These are phyloP conservation scores for Elaeis oleifera DNA, from an alignment of 202 grass and related monocot species.

Conservation along the genomic window DNA sequence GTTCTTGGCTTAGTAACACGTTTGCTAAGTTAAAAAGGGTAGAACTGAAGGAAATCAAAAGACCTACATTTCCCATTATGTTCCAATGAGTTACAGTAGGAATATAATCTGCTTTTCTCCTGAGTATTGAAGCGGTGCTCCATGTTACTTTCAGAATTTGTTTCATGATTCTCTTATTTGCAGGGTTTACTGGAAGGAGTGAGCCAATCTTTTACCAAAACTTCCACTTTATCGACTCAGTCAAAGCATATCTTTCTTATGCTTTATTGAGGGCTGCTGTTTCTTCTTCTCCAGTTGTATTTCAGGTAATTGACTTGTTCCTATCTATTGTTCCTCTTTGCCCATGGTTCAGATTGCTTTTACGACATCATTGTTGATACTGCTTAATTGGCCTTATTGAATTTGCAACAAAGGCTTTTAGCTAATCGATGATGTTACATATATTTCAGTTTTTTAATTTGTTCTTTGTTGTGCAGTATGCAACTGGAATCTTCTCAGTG, in stretches of 20 bases:
- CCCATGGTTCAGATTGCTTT: background rate
- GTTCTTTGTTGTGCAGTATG: constrained; percentile 63
- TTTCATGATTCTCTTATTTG: constrained; percentile 11
- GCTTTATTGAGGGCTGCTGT: constrained; percentile 82
- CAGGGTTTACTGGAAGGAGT: constrained; percentile 98
- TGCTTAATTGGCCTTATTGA: constrained; percentile 13
- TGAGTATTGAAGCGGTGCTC: background rate
- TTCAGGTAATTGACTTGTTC: constrained; percentile 47
- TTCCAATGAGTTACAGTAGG: background rate
- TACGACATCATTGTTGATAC: background rate
- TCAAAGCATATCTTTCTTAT: constrained; percentile 99
- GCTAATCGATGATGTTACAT: constrained; percentile 19
- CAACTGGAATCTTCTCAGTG: constrained; percentile 89
- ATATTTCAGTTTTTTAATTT: constrained; percentile 19
- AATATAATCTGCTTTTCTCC: background rate
- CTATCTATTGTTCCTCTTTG: constrained; percentile 1
- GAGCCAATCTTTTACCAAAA: constrained; percentile 82
- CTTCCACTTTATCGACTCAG: constrained; percentile 99
- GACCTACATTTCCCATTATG: background rate
- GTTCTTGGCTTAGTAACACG: constrained; percentile 13
- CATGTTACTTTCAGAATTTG: background rate
- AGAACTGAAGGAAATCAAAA: constrained; percentile 9
- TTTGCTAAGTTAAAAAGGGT: too few species aligned
- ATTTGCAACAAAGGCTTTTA: too few species aligned
- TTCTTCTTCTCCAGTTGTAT: constrained; percentile 81